These are phyloP conservation scores for Stephanodiscus triporus DNA, from an alignment of 108 stramenopile species.

Conservation along the genomic window DNA sequence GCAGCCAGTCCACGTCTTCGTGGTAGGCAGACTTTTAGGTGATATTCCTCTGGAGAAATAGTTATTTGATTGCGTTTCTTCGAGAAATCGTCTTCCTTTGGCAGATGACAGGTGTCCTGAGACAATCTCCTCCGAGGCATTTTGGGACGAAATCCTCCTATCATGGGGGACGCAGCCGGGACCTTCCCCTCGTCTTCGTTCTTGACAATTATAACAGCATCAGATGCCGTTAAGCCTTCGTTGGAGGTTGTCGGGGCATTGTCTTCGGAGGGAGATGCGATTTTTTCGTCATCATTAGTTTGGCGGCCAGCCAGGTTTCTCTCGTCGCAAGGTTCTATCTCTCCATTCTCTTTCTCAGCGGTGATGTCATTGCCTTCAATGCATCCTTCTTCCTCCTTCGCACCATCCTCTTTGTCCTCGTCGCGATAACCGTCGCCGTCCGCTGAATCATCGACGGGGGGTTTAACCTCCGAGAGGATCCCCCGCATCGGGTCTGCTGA, in stretches of 20 bases:
- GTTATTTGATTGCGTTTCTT: not conserved
- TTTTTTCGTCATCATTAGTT: not conserved
- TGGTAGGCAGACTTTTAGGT: not conserved
- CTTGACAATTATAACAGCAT: no score
- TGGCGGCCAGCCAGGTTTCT: not conserved
- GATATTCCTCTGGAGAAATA: not conserved
- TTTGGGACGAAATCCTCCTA: not conserved
- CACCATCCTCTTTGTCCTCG: no score
- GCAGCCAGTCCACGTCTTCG: not conserved
- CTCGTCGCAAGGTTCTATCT: no score
- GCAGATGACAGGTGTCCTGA: no score
- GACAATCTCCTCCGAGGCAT: not conserved
- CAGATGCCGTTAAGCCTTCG: no score
- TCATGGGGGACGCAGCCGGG: not conserved
- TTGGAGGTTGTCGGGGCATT: no score
- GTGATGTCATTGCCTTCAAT: no score
- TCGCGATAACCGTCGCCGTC: not conserved
- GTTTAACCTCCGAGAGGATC: no score
- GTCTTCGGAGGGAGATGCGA: not conserved
- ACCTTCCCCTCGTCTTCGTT: no score
- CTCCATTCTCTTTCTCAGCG: no score
- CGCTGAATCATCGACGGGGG: not conserved
- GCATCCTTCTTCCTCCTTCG: no score
- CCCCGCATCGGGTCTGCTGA: no score
- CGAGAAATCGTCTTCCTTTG: not conserved